These are phyloP conservation scores for Ceratopteris richardii DNA, from an alignment of 75 land plant species.

Conservation along the genomic window DNA sequence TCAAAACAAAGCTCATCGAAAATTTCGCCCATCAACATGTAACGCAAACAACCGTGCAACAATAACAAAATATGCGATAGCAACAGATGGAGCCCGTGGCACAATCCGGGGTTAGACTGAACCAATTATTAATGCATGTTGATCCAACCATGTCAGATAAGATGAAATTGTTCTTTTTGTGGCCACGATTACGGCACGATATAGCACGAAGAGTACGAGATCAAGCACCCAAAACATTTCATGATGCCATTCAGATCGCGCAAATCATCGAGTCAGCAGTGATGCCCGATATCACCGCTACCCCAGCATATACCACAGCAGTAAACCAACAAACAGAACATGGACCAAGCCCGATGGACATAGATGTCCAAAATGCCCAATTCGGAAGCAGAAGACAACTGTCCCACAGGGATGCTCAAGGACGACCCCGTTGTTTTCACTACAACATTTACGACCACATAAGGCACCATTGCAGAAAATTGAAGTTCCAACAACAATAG, in stretches of 20 bases:
- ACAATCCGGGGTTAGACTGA: not conserved
- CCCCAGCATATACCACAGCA: not conserved
- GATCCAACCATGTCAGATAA: not conserved
- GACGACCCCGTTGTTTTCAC: not conserved
- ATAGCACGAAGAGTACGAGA: not conserved
- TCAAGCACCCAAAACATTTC: not conserved
- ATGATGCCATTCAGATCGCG: not conserved
- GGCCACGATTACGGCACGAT: not conserved
- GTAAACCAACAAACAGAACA: not conserved
- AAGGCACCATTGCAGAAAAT: not conserved
- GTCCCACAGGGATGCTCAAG: not conserved
- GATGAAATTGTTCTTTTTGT: not conserved
- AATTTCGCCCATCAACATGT: not conserved
- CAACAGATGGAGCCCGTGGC: not conserved
- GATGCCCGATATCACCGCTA: not conserved
- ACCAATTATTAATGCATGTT: not conserved
- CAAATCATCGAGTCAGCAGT: not conserved
- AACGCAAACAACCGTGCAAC: not conserved
- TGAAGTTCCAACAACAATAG: not conserved
- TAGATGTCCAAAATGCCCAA: not conserved
- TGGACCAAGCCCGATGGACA: not conserved
- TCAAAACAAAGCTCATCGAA: not conserved
- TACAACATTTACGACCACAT: not conserved
- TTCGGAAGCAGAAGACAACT: not conserved
- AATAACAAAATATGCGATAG: not conserved